Percentiles rank a stretch among this genome's conserved stretches.
Evolutionary conservation across 805 yeast species (phyloP).

Genomic region (Candida orba): DNA sequence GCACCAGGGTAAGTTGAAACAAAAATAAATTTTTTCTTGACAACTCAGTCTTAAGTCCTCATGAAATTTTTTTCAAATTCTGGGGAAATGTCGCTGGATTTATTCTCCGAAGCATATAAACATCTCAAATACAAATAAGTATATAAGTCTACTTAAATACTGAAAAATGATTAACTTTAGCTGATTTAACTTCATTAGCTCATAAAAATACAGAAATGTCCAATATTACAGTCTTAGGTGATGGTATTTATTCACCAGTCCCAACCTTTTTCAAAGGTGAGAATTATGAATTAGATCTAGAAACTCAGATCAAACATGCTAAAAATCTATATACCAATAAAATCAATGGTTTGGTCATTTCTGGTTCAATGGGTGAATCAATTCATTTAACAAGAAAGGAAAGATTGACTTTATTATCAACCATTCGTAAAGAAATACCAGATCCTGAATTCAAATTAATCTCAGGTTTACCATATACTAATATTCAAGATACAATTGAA

Average conservation of each 20-base stretch:
- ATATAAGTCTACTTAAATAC: background rate
- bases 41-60: too few relatives aligned
- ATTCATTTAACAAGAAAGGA: slow-evolving; percentile 28
- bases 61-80: too few relatives aligned
- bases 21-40: too few relatives aligned
- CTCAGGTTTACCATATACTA: slow-evolving; percentile 27
- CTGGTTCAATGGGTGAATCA: slow-evolving; percentile 37
- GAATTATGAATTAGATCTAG: slow-evolving; percentile 24
- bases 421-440: slow-evolving; percentile 27
- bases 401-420: slow-evolving; percentile 24
- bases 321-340: slow-evolving; percentile 24
- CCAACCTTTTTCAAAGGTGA: slow-evolving; percentile 26
- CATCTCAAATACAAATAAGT: background rate
- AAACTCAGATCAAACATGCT: slow-evolving; percentile 28
- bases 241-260: slow-evolving; percentile 29
- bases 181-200: background rate
- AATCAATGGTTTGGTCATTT: slow-evolving; percentile 29
- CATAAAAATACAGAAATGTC: background rate
- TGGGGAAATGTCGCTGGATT: background rate
- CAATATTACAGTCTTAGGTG: slow-evolving; percentile 3
- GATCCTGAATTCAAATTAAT: slow-evolving; percentile 26
- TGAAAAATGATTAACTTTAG: too few relatives aligned
- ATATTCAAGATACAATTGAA: slow-evolving; percentile 23
- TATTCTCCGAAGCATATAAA: background rate
- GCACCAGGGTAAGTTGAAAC: too few relatives aligned